Conservation (phyloP, 1,139 yeast genomes). For the Geotrichum cucujoidarum region DNA sequence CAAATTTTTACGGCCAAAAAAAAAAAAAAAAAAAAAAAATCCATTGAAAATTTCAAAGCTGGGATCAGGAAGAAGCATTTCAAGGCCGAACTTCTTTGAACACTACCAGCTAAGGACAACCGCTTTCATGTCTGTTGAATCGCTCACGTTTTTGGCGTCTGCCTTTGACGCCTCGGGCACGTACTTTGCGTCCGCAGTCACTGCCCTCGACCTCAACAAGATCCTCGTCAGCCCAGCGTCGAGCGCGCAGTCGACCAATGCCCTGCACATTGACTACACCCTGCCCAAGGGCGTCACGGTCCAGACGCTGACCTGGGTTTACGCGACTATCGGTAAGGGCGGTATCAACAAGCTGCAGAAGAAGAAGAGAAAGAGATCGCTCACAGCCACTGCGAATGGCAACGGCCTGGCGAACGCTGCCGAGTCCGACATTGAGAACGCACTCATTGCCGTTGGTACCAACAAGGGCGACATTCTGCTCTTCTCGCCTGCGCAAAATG, state of each 20-base stretch:
- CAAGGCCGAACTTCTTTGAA: background rate
- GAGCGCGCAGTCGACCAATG: constrained; percentile 17
- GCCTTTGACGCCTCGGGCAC: constrained; percentile 54
- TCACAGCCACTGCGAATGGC: constrained; percentile 16
- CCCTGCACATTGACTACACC: constrained; percentile 28
- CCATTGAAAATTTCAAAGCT: background rate
- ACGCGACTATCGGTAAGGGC: constrained; percentile 20
- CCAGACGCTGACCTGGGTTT: constrained; percentile 55
- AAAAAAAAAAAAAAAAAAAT: background rate
- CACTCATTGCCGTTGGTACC: constrained; percentile 57
- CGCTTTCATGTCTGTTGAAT: background rate
- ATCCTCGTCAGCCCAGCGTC: constrained; percentile 45
- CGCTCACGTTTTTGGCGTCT: constrained; percentile 29
- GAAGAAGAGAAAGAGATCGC: constrained; percentile 34
- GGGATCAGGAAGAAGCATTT: background rate
- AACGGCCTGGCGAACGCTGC: background rate
- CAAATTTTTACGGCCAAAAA: background rate
- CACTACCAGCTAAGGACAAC: too few species aligned
- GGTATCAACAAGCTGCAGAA: constrained; percentile 26
- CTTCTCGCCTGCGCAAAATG: constrained; percentile 63
- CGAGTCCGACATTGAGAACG: constrained; percentile 14
- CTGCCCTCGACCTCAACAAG: constrained; percentile 70
- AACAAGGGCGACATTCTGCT: constrained; percentile 60
- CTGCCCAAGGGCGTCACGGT: constrained; percentile 55
- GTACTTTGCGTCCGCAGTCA: constrained; percentile 60